Conservation (phyloP, 1,139 yeast genomes). For the Hemisphaericaspora xylofermentans region DNA sequence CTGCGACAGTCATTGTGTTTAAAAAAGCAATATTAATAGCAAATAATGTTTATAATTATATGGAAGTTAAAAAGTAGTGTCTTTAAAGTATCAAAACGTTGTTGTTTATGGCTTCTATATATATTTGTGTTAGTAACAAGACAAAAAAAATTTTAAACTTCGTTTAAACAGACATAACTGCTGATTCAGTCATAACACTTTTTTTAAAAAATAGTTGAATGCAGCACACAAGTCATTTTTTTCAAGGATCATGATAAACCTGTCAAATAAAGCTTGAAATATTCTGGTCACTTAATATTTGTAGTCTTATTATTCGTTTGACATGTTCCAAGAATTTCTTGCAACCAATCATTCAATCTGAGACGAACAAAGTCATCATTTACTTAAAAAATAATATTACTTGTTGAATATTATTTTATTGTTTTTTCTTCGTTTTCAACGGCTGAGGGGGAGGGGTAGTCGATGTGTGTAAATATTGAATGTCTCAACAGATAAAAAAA, state of each 20-base stretch:
- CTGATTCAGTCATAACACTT: not conserved
- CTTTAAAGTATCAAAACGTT: not conserved
- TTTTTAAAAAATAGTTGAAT: not conserved
- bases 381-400: not conserved
- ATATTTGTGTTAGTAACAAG: not conserved
- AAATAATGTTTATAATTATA: conserved; percentile 1
- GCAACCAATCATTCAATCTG: no score
- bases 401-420: not conserved
- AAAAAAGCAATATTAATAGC: not conserved
- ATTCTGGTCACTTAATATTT: no score
- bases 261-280: no score
- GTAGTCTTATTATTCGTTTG: no score
- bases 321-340: no score
- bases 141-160: not conserved
- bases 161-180: not conserved
- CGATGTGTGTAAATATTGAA: not conserved
- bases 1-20: conserved; percentile 20
- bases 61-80: not conserved
- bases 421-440: not conserved
- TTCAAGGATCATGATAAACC: no score
- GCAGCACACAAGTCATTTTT: no score
- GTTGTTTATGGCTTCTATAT: not conserved
- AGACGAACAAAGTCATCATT: not conserved
- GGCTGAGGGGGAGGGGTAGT: conserved; percentile 1
- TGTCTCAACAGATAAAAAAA: conserved; percentile 4